Base-by-base conservation (phyloP, 768 basidiomycete genomes). In the Leucosporidium scottii region DNA sequence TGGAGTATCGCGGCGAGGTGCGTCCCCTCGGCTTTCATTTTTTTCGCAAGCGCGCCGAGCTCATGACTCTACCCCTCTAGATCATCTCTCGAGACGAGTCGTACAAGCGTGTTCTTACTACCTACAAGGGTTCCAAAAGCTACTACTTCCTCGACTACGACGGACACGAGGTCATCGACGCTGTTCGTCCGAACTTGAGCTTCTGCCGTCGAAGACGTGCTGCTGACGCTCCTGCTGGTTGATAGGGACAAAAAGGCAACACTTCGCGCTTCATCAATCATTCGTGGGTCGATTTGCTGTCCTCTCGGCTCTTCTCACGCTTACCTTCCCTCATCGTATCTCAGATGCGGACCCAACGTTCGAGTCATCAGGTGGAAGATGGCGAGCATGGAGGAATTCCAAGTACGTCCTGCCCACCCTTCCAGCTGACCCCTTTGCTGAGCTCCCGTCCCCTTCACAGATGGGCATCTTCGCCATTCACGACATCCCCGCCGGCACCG, bases 81-180 rank as follows among this genome's bases (percentile, higher is more conserved):
- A 64, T 72, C 44, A 72, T 72, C 50, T 51, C 71, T n/a, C 64
- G 67, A 4, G 59, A 68, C 62, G 71, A 72, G 60, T 64, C 61
- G 8, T 72, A 72, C 59, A 44, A 62, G 1, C 56, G 71, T 1
- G 71, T 72, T 21, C 25, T 66, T 48, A 68, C 57, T 17, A 34
- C 30, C 30, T 72, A 72, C 59, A 62, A 63, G 30, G 67, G 62
- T 31, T 27, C 50, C 10, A 49, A 55, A 9, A 44, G 54, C 20
- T 72, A 66, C 61, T 62, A 72, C 34, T 72, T 72, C 62, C 62
- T 72, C 58, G 67, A 72, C 27, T 72, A 68, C 50, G 71, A 72
- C 51, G 61, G 67, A 0, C 28, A 50, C 59, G 71, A 72, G 44
- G 71, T 72, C 18, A 48, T 72, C 65, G 71, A 72, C 34, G 71